Conservation (phyloP, 164 flowering plant genomes). For the Cinnamomum chago region DNA sequence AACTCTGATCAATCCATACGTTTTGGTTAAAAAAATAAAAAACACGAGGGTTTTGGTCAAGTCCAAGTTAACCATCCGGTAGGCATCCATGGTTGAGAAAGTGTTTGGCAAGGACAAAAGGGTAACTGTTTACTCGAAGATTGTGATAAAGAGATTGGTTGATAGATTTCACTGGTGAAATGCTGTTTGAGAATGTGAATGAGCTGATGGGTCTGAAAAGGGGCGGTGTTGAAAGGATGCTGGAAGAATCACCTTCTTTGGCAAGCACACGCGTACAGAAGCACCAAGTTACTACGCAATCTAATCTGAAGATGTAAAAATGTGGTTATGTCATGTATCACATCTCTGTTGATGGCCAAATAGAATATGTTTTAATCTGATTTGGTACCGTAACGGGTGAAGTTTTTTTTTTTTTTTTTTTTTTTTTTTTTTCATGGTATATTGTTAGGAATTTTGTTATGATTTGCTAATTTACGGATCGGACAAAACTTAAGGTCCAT, state of each 20-base stretch:
- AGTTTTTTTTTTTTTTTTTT: no score
- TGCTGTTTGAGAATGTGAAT: slow-evolving; percentile 19
- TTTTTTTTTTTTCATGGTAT: no score
- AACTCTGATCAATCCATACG: background rate
- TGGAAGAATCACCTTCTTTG: slow-evolving; percentile 30
- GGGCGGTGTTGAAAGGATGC: slow-evolving; percentile 27
- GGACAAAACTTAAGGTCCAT: no score
- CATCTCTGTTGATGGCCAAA: background rate
- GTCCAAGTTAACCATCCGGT: slow-evolving; percentile 21
- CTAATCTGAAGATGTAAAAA: no score
- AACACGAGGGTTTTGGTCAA: slow-evolving; percentile 12
- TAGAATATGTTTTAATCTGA: no score
- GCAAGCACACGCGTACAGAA: slow-evolving; percentile 18
- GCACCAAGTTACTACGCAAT: slow-evolving; percentile 23
- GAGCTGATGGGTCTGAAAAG: slow-evolving; percentile 20
- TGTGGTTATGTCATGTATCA: slow-evolving; percentile 8
- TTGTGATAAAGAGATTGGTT: slow-evolving; percentile 26
- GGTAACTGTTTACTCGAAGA: slow-evolving; percentile 28
- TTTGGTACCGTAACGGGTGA: no score
- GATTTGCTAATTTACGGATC: no score
- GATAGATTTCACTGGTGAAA: slow-evolving; percentile 18
- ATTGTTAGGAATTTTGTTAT: no score
- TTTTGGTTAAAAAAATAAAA: no score
- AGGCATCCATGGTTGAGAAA: slow-evolving; percentile 7
- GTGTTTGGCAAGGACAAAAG: slow-evolving; percentile 39